Evolutionary conservation across 305 asterid species (phyloP).

Genomic region (Fraxinus latifolia): DNA sequence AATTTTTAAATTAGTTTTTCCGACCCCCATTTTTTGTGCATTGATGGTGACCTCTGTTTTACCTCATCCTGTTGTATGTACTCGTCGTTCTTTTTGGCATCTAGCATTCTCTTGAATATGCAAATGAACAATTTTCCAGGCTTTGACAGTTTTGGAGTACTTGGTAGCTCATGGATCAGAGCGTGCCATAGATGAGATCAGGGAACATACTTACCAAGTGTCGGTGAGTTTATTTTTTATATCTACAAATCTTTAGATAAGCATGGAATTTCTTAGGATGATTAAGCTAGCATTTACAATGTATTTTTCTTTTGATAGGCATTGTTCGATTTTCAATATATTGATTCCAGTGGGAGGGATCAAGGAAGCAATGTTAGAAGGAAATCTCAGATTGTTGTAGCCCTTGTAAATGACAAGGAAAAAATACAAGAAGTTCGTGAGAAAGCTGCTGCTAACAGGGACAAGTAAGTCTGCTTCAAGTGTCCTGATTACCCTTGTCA

Average conservation of each 20-base stretch:
- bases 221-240: constrained; percentile 51
- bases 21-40: background rate
- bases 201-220: constrained; percentile 93
- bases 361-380: constrained; percentile 91
- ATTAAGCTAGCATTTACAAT: constrained; percentile 12
- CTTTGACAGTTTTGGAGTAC: constrained; percentile 88
- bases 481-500: constrained; percentile 22
- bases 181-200: constrained; percentile 88
- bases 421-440: constrained; percentile 87
- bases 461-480: constrained; percentile 54
- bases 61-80: constrained; percentile 4
- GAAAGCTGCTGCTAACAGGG: constrained; percentile 82
- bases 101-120: constrained; percentile 8
- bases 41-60: constrained; percentile 12
- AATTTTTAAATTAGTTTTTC: background rate
- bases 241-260: background rate
- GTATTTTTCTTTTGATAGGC: constrained; percentile 47
- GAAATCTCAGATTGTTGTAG: constrained; percentile 88
- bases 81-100: constrained; percentile 1
- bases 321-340: constrained; percentile 87
- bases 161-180: constrained; percentile 95
- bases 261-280: background rate
- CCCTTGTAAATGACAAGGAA: constrained; percentile 89
- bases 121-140: constrained; percentile 40
- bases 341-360: constrained; percentile 85